Conservation (phyloP, 805 yeast species). For the Jamesozyma spencerorum region DNA sequence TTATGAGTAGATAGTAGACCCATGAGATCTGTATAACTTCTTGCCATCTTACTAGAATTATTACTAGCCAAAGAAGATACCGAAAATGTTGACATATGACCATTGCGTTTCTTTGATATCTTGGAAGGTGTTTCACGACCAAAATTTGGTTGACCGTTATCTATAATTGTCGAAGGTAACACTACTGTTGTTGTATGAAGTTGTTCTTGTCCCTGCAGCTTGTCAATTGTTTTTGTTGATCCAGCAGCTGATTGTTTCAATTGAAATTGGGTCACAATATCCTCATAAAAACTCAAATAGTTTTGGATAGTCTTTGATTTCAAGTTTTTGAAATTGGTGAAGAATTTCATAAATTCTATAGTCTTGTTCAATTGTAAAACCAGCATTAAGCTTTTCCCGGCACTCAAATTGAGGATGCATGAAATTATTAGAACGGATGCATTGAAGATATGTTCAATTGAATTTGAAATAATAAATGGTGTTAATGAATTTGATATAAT, state of each 20-base stretch:
- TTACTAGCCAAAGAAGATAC: too few relatives aligned
- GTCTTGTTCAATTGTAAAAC: neutral
- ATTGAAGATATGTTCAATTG: conserved; percentile 3
- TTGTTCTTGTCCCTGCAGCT: neutral
- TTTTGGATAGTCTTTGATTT: neutral
- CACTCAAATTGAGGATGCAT: neutral
- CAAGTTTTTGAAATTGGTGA: conserved; percentile 3
- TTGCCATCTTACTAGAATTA: conserved; percentile 3
- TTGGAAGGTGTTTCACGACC: too few relatives aligned
- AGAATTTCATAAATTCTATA: conserved; percentile 3
- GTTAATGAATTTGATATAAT: conserved; percentile 6
- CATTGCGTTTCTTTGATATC: too few relatives aligned
- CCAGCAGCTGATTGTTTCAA: neutral
- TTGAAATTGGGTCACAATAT: neutral
- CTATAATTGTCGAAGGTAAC: too few relatives aligned
- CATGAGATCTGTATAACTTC: conserved; percentile 17
- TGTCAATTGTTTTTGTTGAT: too few relatives aligned
- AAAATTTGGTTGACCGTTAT: too few relatives aligned
- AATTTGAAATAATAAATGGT: conserved; percentile 4
- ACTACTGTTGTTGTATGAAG: neutral
- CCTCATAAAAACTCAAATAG: conserved; percentile 1
- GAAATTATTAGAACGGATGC: conserved; percentile 2
- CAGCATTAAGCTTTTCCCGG: neutral
- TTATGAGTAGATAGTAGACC: neutral
- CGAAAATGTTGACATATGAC: too few relatives aligned